Conservation (phyloP, 805 yeast species). For the Monosporozyma servazzii region DNA sequence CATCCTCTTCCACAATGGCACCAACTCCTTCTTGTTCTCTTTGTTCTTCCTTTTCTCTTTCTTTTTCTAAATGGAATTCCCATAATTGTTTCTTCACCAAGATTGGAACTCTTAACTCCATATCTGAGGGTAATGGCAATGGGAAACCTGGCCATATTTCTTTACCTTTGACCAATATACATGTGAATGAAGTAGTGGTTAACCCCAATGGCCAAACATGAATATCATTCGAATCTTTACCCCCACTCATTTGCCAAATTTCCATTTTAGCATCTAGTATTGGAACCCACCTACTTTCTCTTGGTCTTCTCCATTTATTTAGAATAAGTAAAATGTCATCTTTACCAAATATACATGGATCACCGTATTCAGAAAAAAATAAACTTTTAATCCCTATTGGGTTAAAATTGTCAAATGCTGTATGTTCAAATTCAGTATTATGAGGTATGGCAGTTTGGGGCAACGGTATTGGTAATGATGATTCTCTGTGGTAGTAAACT, state of each 20-base stretch:
- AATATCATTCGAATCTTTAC: conserved; percentile 40
- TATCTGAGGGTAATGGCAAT: conserved; percentile 71
- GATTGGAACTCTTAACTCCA: conserved; percentile 63
- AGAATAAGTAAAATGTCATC: conserved; percentile 65
- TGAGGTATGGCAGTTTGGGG: conserved; percentile 10
- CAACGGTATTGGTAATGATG: conserved; percentile 35
- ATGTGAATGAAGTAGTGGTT: conserved; percentile 57
- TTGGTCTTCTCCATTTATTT: conserved; percentile 66
- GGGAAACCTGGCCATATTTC: conserved; percentile 71
- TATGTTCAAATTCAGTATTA: conserved; percentile 18
- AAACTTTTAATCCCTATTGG: conserved; percentile 44
- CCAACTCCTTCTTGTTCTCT: conserved; percentile 3
- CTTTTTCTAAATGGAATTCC: conserved; percentile 22
- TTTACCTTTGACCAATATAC: conserved; percentile 64
- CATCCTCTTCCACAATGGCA: conserved; percentile 10
- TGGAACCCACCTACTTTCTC: conserved; percentile 84
- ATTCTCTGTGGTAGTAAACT: conserved; percentile 36
- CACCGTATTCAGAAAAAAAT: conserved; percentile 84
- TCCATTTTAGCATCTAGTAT: conserved; percentile 46
- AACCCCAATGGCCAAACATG: conserved; percentile 85
- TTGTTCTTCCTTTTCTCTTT: conserved; percentile 24
- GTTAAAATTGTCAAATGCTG: conserved; percentile 17
- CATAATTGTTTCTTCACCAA: conserved; percentile 25
- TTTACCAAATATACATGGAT: conserved; percentile 80
- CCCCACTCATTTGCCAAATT: conserved; percentile 43